Percentiles rank a stretch among this genome's conserved stretches.
Conservation (phyloP, 2,329 filamentous ascomycete species). For the Sarocladium strictum region DNA sequence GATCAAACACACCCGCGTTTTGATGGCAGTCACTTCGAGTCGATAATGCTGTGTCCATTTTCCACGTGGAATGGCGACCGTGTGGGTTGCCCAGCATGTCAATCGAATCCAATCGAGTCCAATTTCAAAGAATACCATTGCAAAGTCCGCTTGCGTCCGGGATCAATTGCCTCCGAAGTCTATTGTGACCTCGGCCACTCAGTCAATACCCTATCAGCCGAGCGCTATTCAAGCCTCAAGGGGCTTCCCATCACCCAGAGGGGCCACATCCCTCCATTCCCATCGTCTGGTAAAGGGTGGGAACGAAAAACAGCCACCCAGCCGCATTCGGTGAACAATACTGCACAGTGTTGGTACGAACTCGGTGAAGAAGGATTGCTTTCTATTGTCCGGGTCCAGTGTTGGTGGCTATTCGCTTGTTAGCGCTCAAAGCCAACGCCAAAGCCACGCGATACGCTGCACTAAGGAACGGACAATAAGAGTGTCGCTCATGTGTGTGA, state of each 20-base stretch:
- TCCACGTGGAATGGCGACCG: no score
- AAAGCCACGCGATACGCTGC: not conserved
- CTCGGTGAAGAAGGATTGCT: not conserved
- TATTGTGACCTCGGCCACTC: not conserved
- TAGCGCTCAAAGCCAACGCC: not conserved
- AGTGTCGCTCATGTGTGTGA: not conserved
- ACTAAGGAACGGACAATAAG: not conserved
- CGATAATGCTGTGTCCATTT: no score
- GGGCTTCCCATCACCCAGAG: not conserved
- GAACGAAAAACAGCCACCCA: not conserved
- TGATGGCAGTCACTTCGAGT: no score
- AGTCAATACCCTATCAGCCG: not conserved
- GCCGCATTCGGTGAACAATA: not conserved
- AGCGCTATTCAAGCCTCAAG: not conserved
- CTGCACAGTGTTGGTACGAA: not conserved
- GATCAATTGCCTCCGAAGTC: not conserved
- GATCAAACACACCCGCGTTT: no score
- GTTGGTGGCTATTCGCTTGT: not conserved
- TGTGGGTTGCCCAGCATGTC: no score
- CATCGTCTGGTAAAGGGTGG: no score
- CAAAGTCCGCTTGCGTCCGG: not conserved
- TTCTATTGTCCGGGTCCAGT: not conserved
- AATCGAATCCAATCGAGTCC: no score
- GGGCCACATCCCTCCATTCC: not conserved
- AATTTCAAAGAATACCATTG: no score